Evolutionary conservation across 495 filamentous ascomycete species (phyloP).

Genomic region (Rostrohypoxylon terebratum): DNA sequence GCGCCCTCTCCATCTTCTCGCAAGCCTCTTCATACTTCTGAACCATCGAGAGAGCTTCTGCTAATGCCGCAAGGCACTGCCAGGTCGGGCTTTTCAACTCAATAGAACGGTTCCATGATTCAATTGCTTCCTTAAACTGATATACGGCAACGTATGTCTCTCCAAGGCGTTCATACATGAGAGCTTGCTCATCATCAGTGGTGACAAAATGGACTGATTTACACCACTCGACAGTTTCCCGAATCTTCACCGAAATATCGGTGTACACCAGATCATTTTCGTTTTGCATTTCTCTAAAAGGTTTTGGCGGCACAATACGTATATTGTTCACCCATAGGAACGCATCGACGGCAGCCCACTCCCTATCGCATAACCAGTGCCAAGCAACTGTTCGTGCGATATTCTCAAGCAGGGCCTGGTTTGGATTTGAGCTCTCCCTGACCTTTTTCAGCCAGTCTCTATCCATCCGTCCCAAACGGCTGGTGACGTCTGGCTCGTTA

Average conservation of each 20-base stretch:
- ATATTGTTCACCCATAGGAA: not conserved
- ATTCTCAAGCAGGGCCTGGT: conserved; percentile 12
- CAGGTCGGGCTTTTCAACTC: not conserved
- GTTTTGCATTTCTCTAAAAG: not conserved
- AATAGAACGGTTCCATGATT: not conserved
- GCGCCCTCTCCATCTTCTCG: conserved; percentile 7
- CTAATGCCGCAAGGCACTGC: not conserved
- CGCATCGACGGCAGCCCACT: conserved; percentile 1
- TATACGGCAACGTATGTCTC: not conserved
- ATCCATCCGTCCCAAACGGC: conserved; percentile 6
- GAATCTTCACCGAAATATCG: not conserved
- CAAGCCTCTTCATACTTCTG: not conserved
- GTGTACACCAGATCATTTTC: too few relatives aligned
- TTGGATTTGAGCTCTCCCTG: not conserved
- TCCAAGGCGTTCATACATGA: conserved; percentile 8
- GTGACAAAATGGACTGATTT: not conserved
- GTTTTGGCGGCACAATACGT: not conserved
- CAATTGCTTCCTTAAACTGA: not conserved
- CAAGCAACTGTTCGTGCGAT: conserved; percentile 5
- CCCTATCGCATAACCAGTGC: conserved; percentile 11
- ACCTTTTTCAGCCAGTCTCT: conserved; percentile 4
- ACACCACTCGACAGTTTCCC: not conserved
- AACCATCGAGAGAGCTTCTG: not conserved
- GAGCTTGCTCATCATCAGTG: conserved; percentile 3
- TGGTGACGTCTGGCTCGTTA: conserved; percentile 7